Evolutionary conservation across 2,329 filamentous ascomycete species (phyloP).

Genomic region (Lecanicillium sp.): DNA sequence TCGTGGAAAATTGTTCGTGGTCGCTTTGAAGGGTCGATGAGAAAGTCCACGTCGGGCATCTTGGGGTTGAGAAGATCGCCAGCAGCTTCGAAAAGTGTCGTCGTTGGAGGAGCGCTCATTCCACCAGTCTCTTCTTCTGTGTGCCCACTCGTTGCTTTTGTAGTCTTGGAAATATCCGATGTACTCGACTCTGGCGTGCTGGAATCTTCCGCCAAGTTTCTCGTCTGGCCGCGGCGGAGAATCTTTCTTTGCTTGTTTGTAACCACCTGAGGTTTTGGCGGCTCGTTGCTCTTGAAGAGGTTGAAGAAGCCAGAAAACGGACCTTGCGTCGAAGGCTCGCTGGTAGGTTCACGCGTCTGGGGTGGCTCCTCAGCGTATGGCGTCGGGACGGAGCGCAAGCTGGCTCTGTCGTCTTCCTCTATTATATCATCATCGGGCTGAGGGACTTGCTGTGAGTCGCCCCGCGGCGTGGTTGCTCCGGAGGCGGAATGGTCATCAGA

Average conservation of each 20-base stretch:
- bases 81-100: conserved; percentile 90
- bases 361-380: conserved; percentile 16
- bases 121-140: conserved; percentile 36
- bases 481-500: conserved; percentile 23
- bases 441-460: conserved; percentile 53
- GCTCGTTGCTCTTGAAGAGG: conserved; percentile 58
- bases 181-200: conserved; percentile 11
- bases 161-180: conserved; percentile 12
- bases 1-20: conserved; percentile 94
- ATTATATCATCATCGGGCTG: conserved; percentile 60
- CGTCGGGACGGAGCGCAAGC: conserved; percentile 37
- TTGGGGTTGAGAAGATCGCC: conserved; percentile 88
- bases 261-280: conserved; percentile 38
- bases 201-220: conserved; percentile 34
- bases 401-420: conserved; percentile 56
- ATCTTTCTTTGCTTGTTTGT: conserved; percentile 59
- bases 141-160: conserved; percentile 41
- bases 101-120: conserved; percentile 70
- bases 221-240: conserved; percentile 70
- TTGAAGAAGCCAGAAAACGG: conserved; percentile 60
- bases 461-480: conserved; percentile 25
- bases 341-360: conserved; percentile 7
- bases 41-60: conserved; percentile 69
- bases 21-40: conserved; percentile 74
- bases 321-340: conserved; percentile 29